Conservation (phyloP, 345 rosid genomes). For the Eucalyptus melliodora region DNA sequence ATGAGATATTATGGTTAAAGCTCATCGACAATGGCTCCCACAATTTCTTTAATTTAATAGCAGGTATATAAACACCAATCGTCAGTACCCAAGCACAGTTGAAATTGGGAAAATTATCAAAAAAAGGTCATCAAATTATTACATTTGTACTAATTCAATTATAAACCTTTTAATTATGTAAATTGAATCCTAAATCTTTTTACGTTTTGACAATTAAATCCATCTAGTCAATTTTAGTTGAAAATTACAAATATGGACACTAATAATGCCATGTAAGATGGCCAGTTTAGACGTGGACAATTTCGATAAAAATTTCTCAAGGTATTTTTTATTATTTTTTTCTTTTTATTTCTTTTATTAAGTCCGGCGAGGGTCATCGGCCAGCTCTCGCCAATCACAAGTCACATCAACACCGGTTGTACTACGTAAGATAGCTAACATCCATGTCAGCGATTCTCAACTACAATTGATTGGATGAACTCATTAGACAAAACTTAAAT, state of each 20-base stretch:
- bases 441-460: rapidly evolving
- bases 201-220: too few species aligned
- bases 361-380: neutral
- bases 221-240: too few species aligned
- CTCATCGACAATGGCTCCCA: neutral
- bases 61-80: neutral
- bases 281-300: too few species aligned
- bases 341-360: too few species aligned
- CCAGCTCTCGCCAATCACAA: neutral
- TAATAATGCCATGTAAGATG: too few species aligned
- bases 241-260: too few species aligned
- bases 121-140: neutral
- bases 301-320: too few species aligned
- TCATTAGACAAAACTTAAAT: neutral
- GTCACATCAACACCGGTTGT: too few species aligned
- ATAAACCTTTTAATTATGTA: neutral
- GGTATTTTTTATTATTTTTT: too few species aligned
- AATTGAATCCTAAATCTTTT: neutral
- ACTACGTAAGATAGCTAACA: rapidly evolving
- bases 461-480: rapidly evolving
- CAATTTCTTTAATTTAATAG: neutral
- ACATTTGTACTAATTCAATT: neutral
- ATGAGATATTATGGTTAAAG: too few species aligned
- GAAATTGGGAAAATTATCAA: neutral
- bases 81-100: too few species aligned